Evolutionary conservation across 1,139 yeast genomes (phyloP), one percentile per base, ranked within the genome.

Genomic region (Debaryomyces sp.): DNA sequence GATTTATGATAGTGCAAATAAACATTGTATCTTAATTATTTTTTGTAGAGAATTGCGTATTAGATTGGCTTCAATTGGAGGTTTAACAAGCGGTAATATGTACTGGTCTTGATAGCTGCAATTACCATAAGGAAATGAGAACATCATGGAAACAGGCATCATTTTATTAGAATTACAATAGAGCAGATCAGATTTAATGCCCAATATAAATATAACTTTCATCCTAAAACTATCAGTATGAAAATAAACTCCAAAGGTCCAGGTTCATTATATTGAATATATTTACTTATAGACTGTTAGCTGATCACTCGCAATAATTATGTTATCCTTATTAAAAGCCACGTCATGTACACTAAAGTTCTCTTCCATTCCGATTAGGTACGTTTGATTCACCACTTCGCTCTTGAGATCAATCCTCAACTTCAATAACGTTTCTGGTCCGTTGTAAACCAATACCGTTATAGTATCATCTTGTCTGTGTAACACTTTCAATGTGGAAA

Each of bases 311-410:
- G 55, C 53, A 1, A 48, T 59, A 7, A 58, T 56, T 7, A 56
- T 37, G 8, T 51, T 38, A 17, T 50, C 37, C 4, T 44, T 27
- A n/a, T 51, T 52, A 21, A 45, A 45, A 9, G 50, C 47, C 44
- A 62, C 50, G 9, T 46, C 44, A 15, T 48, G 50, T 9, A 61
- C 57, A 36, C 50, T 51, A 47, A 57, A 62, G 46, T 54, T 50
- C 49, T 65, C 69, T 7, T 63, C 58, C 26, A 64, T 48, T 6
- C 71, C 71, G 5, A 57, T 65, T 45, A 64, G 52, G 45, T 60
- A 59, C 6, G 47, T 42, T 18, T 46, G 26, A 6, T 45, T 46
- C 24, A 36, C 43, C 3, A 47, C 18, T 2, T 24, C 41, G 2
- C 27, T 22, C 3, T 40, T 39, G 21, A 40, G 27, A n/a, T 54